Evolutionary conservation across 129 eudicot species (phyloP).

Genomic region (Artemisia argyi): DNA sequence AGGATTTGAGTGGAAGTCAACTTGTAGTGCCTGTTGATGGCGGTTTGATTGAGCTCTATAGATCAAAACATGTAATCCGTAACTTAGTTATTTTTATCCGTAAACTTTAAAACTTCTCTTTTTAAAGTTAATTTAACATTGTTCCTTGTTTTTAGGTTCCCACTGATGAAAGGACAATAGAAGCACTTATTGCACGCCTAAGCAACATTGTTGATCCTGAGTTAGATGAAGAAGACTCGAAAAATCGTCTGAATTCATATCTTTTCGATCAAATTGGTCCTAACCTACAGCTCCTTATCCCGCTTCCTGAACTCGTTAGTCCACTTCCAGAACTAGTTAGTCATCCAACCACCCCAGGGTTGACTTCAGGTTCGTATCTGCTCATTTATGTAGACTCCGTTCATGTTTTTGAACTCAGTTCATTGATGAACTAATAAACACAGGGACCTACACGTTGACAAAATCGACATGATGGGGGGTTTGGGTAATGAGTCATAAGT

Average conservation of each 20-base stretch:
- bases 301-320: constrained; percentile 27
- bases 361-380: constrained; percentile 47
- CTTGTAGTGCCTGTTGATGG: constrained; percentile 67
- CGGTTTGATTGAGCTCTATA: constrained; percentile 68
- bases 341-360: constrained; percentile 41
- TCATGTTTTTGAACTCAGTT: not conserved
- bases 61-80: constrained; percentile 52
- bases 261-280: constrained; percentile 13
- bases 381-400: constrained; percentile 16
- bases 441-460: not conserved
- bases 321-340: constrained; percentile 27
- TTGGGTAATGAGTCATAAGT: not conserved
- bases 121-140: not conserved
- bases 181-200: constrained; percentile 42
- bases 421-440: not conserved
- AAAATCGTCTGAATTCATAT: constrained; percentile 18
- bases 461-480: not conserved
- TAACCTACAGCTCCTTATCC: constrained; percentile 20
- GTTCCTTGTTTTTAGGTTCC: constrained; percentile 43
- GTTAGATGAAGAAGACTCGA: constrained; percentile 9
- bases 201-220: constrained; percentile 27
- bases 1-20: constrained; percentile 65
- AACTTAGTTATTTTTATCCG: not conserved
- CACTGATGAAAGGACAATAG: constrained; percentile 48
- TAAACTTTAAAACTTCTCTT: not conserved